phyloP scores from a whole-genome alignment of 768 basidiomycete genomes.

The Chalciporus piperatus region DNA sequence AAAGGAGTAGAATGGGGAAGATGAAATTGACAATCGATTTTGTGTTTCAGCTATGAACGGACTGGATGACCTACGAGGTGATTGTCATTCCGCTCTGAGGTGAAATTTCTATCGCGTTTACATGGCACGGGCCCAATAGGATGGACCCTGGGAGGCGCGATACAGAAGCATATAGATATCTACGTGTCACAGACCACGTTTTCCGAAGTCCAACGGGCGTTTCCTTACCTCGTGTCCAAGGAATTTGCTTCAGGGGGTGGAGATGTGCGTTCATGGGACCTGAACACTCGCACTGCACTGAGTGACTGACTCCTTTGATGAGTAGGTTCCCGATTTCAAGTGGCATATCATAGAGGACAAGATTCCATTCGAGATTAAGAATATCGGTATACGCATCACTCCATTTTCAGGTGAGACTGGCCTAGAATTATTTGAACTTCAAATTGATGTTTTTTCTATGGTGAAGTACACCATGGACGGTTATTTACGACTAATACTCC shows the following conservation, averaged over 20 bases:
- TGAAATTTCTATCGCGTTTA: constrained; percentile 1
- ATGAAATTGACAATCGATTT: constrained; percentile 2
- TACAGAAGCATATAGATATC: constrained; percentile 73
- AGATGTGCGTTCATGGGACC: constrained; percentile 45
- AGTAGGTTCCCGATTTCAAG: constrained; percentile 74
- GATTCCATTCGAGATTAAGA: constrained; percentile 62
- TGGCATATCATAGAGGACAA: constrained; percentile 80
- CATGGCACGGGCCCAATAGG: constrained; percentile 37
- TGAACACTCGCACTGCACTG: not conserved
- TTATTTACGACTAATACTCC: constrained; percentile 47
- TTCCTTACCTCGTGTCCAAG: constrained; percentile 79
- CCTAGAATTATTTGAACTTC: not conserved
- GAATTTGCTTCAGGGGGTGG: constrained; percentile 79
- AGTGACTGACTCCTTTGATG: constrained; percentile 5
- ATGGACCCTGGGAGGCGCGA: constrained; percentile 66
- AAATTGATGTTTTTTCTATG: constrained; percentile 1
- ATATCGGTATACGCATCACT: constrained; percentile 59
- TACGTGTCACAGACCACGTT: constrained; percentile 69
- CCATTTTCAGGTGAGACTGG: constrained; percentile 59
- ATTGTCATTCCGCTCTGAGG: constrained; percentile 9
- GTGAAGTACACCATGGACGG: constrained; percentile 71
- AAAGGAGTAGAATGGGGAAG: not conserved
- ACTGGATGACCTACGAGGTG: constrained; percentile 83
- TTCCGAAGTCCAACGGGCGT: constrained; percentile 60
- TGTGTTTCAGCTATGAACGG: constrained; percentile 73